A percentile compares a stretch with the other conserved stretches of the same genome.
These are phyloP conservation scores for Aurinia saxatilis DNA, from an alignment of 345 rosid genomes.

Conservation along the genomic window DNA sequence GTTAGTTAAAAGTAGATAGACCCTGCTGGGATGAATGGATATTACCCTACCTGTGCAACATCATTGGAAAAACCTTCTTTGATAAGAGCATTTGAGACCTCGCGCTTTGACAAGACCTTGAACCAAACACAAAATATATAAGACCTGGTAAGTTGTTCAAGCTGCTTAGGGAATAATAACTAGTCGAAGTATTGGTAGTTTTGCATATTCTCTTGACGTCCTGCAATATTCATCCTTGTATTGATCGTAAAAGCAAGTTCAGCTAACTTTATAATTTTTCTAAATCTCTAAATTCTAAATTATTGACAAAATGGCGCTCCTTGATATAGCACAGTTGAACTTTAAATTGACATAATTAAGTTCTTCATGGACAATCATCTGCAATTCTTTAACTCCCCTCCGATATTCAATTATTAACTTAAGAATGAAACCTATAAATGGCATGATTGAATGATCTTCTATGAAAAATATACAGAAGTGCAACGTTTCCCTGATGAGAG, in stretches of 20 bases:
- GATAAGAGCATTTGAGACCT: constrained; percentile 26
- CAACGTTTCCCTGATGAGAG: neutral
- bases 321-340: neutral
- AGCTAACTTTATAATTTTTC: no score
- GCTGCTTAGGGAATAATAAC: neutral
- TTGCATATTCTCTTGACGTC: neutral
- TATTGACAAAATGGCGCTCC: neutral
- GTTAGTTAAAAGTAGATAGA: neutral
- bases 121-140: constrained; percentile 7
- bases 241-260: neutral
- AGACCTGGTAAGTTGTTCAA: neutral
- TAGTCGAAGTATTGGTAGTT: neutral
- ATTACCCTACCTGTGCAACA: constrained; percentile 24
- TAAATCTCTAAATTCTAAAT: neutral
- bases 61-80: constrained; percentile 33
- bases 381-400: neutral
- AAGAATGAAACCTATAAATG: neutral
- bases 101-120: constrained; percentile 28
- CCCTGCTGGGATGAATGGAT: neutral
- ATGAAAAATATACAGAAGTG: neutral
- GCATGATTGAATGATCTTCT: neutral
- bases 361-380: neutral
- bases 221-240: neutral
- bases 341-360: neutral
- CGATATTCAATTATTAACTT: neutral